These are phyloP conservation scores for Phytophthora pistaciae DNA, from an alignment of 352 stramenopile species.

Conservation along the genomic window DNA sequence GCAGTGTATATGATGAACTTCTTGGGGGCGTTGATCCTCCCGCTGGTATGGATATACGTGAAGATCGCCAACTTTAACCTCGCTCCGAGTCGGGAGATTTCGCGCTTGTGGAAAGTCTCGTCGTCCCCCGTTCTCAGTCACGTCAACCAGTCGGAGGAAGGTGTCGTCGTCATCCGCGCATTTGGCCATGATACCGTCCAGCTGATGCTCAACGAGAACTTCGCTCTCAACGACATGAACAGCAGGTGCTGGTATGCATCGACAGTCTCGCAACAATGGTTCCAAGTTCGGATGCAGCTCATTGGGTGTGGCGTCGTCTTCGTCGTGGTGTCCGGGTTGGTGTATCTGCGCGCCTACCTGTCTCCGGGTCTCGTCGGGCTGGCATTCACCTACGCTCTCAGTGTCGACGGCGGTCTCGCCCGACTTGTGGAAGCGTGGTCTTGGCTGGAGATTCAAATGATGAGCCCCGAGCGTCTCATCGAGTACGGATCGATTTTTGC, in stretches of 20 bases:
- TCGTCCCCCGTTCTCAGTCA: conserved; percentile 53
- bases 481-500: conserved; percentile 47
- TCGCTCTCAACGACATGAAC: conserved; percentile 39
- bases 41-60: conserved; percentile 86
- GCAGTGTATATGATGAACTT: conserved; percentile 83
- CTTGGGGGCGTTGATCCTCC: conserved; percentile 79
- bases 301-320: conserved; percentile 50
- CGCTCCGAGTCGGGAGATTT: conserved; percentile 46
- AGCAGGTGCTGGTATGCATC: conserved; percentile 37
- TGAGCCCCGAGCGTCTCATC: conserved; percentile 48
- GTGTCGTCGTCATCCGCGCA: conserved; percentile 43
- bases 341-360: conserved; percentile 39
- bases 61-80: conserved; percentile 46
- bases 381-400: conserved; percentile 88
- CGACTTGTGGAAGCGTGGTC: conserved; percentile 47
- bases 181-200: conserved; percentile 39
- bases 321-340: conserved; percentile 43
- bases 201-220: conserved; percentile 34
- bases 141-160: conserved; percentile 39
- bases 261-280: conserved; percentile 50
- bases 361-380: conserved; percentile 80
- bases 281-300: conserved; percentile 53
- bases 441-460: conserved; percentile 51
- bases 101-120: conserved; percentile 44
- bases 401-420: conserved; percentile 84